Evolutionary conservation across 2,329 filamentous ascomycete genomes (phyloP), one percentile per base, ranked within the genome.

Genomic region (Xylariomycetidae sp.): DNA sequence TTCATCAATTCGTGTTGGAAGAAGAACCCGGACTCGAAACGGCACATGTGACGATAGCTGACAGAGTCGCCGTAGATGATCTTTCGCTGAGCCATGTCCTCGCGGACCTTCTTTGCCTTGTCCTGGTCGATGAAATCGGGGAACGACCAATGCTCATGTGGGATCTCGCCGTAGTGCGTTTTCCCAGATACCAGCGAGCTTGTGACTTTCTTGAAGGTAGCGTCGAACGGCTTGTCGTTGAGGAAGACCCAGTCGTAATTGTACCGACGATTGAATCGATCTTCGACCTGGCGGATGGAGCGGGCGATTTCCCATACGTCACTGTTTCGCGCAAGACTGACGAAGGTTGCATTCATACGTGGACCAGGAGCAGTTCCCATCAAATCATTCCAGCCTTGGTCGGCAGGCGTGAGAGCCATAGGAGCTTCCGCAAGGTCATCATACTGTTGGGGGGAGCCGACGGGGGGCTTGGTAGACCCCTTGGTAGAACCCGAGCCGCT

Each of bases 221-320:
- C 85, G 57, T 95, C 85, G 55, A 98, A 98, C 1, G 88, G 86
- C 60, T 89, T 80, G 59, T 98, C 92, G 64, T 98, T 98, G 42
- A 98, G 70, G 68, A 98, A 98, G 33, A 98, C 90, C 94, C 94
- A 98, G 59, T 97, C 90, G 66, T 98, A 98, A 69, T 94, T 82
- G 70, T 85, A 97, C 53, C 90, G 85, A 54, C 81, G 80, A 69
- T 98, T 98, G 79, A 98, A 98, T 56, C 92, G 86, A 63, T 98
- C 92, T 66, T 98, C 92, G 36, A 98, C 81, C 57, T 95, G 87
- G 36, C 92, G 87, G 56, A 98, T 98, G 10, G 89, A 96, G 54
- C 88, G 80, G 42, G 88, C 86, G 56, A 98, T 95, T 31, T 98
- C 92, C 92, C 92, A 98, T 17, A 97, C 69, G 57, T 98, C 92